A percentile compares a stretch with the other conserved stretches of the same genome.
These are phyloP conservation scores for Brassica cretica DNA, from an alignment of 345 rosid species.

Conservation along the genomic window DNA sequence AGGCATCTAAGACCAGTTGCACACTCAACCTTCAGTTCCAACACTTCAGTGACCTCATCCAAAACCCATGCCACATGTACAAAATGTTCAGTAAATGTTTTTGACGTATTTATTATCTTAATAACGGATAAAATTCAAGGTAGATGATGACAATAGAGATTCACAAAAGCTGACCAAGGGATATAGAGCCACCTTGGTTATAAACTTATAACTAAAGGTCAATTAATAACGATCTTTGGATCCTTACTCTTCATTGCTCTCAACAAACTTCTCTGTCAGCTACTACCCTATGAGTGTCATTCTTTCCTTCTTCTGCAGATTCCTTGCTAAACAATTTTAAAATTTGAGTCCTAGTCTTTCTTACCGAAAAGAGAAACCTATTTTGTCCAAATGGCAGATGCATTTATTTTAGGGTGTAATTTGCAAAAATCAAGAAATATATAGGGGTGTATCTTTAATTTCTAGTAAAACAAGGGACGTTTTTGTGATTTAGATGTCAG, in stretches of 20 bases:
- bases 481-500: conserved; percentile 10
- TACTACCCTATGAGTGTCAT: neutral
- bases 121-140: neutral
- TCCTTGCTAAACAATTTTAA: neutral
- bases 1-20: neutral
- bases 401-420: neutral
- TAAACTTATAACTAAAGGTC: neutral
- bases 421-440: neutral
- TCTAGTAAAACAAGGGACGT: neutral
- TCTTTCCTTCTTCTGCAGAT: neutral
- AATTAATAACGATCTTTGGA: neutral
- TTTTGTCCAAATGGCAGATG: neutral
- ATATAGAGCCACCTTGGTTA: neutral
- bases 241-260: neutral
- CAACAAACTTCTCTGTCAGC: neutral
- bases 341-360: neutral
- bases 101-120: neutral
- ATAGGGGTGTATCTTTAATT: neutral
- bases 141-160: neutral
- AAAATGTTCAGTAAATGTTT: neutral
- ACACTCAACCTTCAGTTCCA: neutral
- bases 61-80: neutral
- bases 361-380: neutral
- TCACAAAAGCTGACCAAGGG: neutral
- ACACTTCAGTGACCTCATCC: neutral